Conservation (phyloP, 2,329 filamentous ascomycete genomes). For the Penicillium thymicola region DNA sequence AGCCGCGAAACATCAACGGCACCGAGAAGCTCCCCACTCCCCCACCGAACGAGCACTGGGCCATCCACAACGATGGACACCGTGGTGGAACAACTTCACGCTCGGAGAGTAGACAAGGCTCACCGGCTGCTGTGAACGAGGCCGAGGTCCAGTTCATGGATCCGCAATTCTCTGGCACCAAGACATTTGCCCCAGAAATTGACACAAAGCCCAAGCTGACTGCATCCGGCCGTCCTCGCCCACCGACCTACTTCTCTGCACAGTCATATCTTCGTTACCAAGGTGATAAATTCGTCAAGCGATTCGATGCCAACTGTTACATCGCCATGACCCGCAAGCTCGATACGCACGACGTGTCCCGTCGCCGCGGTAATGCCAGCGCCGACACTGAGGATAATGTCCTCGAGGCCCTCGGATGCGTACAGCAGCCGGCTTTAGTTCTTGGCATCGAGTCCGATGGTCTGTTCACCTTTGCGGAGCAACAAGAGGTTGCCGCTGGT, state of each 20-base stretch:
- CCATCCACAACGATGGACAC: conserved; percentile 81
- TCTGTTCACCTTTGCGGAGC: conserved; percentile 94
- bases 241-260: conserved; percentile 91
- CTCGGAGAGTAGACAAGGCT: conserved; percentile 36
- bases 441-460: conserved; percentile 94
- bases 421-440: conserved; percentile 85
- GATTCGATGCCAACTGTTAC: conserved; percentile 98
- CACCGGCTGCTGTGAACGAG: conserved; percentile 19
- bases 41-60: conserved; percentile 65
- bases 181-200: conserved; percentile 46
- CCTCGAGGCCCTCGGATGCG: conserved; percentile 70
- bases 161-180: conserved; percentile 69
- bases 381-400: conserved; percentile 50
- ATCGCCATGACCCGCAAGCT: conserved; percentile 98
- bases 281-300: conserved; percentile 91
- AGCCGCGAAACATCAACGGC: conserved; percentile 77
- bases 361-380: conserved; percentile 57
- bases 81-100: conserved; percentile 58
- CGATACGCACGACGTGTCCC: conserved; percentile 92
- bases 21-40: conserved; percentile 57
- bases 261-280: conserved; percentile 98
- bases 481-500: conserved; percentile 81
- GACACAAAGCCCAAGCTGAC: conserved; percentile 22
- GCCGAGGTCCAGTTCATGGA: conserved; percentile 50
- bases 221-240: conserved; percentile 35